Evolutionary conservation across 345 rosid species (phyloP).

Genomic region (Citrus inodora): DNA sequence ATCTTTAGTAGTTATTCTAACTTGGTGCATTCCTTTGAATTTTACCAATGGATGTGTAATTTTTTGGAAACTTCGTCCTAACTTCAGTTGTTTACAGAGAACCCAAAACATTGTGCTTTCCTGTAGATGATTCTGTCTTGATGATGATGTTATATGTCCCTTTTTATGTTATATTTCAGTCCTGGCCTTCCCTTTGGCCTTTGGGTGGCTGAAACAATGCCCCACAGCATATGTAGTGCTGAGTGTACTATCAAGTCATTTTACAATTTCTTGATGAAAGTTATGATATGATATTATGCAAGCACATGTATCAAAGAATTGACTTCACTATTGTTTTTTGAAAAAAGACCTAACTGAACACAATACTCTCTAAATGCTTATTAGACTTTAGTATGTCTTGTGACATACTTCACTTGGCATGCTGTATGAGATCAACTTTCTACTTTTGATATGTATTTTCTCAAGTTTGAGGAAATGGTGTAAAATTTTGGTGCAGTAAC

Average conservation of each 20-base stretch:
- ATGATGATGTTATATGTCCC: not conserved
- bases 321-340: not conserved
- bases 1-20: not conserved
- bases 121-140: not conserved
- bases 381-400: not conserved
- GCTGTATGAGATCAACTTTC: not conserved
- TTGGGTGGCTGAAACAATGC: not conserved
- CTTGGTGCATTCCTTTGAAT: not conserved
- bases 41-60: not conserved
- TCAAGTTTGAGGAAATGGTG: not conserved
- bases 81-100: not conserved
- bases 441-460: not conserved
- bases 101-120: not conserved
- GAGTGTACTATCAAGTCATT: not conserved
- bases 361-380: not conserved
- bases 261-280: not conserved
- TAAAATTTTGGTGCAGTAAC: not conserved
- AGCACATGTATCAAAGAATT: not conserved
- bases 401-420: not conserved
- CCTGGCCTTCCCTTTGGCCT: not conserved
- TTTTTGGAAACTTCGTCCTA: not conserved
- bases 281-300: not conserved
- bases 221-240: not conserved
- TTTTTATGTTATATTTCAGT: not conserved
- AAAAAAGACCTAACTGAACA: not conserved